A percentile compares a stretch with the other conserved stretches of the same genome.
phyloP scores from a whole-genome alignment of 257 asterid genomes.

The Oldenlandia corymbosa region DNA sequence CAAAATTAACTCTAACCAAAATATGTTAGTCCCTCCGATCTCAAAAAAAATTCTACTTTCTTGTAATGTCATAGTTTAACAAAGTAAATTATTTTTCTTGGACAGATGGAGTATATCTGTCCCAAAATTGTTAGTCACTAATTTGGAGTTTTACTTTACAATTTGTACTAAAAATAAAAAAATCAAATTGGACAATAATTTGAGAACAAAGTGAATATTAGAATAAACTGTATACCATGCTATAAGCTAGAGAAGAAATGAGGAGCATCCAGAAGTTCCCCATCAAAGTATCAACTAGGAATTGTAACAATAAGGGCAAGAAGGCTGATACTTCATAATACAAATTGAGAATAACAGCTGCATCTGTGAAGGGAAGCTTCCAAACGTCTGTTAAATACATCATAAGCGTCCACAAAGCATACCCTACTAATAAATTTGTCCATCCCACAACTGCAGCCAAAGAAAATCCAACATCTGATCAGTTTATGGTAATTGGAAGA shows the following conservation, averaged over 20 bases:
- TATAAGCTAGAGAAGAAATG: slow-evolving; percentile 15
- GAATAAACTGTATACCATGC: slow-evolving; percentile 27
- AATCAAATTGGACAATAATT: too few relatives aligned
- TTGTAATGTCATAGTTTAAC: too few relatives aligned
- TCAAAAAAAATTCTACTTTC: too few relatives aligned
- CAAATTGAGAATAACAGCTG: slow-evolving; percentile 23
- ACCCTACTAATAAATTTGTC: slow-evolving; percentile 21
- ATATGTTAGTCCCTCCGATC: too few relatives aligned
- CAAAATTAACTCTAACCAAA: too few relatives aligned
- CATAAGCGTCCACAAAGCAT: slow-evolving; percentile 28
- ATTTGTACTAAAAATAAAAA: too few relatives aligned
- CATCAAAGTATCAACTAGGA: slow-evolving; percentile 11
- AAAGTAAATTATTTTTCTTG: too few relatives aligned
- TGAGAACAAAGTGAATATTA: not conserved
- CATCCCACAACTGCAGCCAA: slow-evolving; percentile 14
- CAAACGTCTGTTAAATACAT: slow-evolving; percentile 26
- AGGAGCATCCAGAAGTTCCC: slow-evolving; percentile 25
- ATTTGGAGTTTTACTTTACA: too few relatives aligned
- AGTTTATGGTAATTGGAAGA: too few relatives aligned
- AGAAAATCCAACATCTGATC: not conserved
- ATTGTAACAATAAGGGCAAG: slow-evolving; percentile 14
- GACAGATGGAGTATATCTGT: too few relatives aligned
- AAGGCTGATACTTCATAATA: slow-evolving; percentile 5
- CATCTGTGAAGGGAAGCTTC: slow-evolving; percentile 25
- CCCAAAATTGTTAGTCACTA: too few relatives aligned